A percentile compares a stretch with the other conserved stretches of the same genome.
phyloP scores from a whole-genome alignment of 805 yeast species.

The Ogataea methanolica region DNA sequence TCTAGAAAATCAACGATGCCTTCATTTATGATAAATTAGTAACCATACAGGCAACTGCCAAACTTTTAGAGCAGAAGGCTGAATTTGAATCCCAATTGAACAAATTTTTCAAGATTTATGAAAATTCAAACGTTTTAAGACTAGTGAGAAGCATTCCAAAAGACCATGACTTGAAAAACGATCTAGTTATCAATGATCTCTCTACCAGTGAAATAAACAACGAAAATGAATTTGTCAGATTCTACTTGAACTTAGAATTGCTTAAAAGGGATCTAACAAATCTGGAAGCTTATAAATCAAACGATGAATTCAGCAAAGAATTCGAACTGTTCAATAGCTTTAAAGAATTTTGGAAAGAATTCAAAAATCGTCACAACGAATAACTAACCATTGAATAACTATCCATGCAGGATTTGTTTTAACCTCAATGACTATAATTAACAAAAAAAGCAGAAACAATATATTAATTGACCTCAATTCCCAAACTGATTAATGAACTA shows the following conservation, averaged over 20 bases:
- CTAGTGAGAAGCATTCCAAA: slow-evolving; percentile 6
- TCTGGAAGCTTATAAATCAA: not conserved
- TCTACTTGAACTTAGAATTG: slow-evolving; percentile 13
- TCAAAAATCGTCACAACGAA: not conserved
- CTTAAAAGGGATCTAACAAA: slow-evolving; percentile 10
- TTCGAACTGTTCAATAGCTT: slow-evolving; percentile 11
- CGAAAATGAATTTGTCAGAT: slow-evolving; percentile 11
- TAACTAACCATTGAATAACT: not conserved
- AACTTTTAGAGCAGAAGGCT: not conserved
- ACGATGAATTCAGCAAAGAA: not conserved
- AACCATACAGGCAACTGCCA: not conserved
- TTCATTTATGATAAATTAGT: not conserved
- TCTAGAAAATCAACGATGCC: not conserved
- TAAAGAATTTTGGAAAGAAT: slow-evolving; percentile 14
- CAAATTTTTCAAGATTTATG: slow-evolving; percentile 6
- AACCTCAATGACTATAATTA: no score
- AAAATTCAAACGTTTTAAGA: slow-evolving; percentile 7
- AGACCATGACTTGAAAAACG: slow-evolving; percentile 8
- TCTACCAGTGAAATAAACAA: not conserved
- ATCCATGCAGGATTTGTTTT: no score
- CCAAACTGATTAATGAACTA: no score
- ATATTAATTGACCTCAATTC: no score
- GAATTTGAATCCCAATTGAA: slow-evolving; percentile 3
- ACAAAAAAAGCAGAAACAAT: no score
- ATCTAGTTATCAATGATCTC: slow-evolving; percentile 10